These are phyloP conservation scores for Galium porrigens DNA, from an alignment of 305 asterid species.

Conservation along the genomic window DNA sequence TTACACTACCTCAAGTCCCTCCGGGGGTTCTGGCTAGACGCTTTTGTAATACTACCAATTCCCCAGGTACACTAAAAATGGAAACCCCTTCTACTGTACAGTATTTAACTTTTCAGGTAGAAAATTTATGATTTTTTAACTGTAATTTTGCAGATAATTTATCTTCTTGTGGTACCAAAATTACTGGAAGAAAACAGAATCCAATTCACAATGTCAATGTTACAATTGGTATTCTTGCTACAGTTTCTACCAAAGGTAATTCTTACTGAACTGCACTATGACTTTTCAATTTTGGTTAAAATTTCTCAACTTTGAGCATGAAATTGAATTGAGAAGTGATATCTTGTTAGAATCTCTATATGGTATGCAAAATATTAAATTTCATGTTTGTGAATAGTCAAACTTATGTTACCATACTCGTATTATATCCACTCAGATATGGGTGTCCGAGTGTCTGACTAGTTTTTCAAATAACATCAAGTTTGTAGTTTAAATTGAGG, in stretches of 20 bases:
- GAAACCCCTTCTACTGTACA: neutral
- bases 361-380: too few species aligned
- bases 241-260: neutral
- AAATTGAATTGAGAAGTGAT: too few species aligned
- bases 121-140: neutral
- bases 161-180: slow-evolving; percentile 20
- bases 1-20: slow-evolving; percentile 51
- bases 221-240: slow-evolving; percentile 18
- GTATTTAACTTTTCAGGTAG: neutral
- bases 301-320: too few species aligned
- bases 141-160: slow-evolving; percentile 6
- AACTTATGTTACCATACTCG: too few species aligned
- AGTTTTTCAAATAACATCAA: too few species aligned
- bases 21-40: slow-evolving; percentile 79
- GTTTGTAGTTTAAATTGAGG: too few species aligned
- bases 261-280: neutral
- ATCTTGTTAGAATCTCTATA: too few species aligned
- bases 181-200: slow-evolving; percentile 17
- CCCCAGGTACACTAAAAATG: slow-evolving; percentile 48
- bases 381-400: too few species aligned
- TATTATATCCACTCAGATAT: too few species aligned
- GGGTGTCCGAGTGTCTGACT: too few species aligned
- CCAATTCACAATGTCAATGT: slow-evolving; percentile 19
- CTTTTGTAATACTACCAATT: slow-evolving; percentile 67
- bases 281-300: too few species aligned